Conservation (phyloP, 2,329 filamentous ascomycete genomes). For the Colletotrichum tanaceti region DNA sequence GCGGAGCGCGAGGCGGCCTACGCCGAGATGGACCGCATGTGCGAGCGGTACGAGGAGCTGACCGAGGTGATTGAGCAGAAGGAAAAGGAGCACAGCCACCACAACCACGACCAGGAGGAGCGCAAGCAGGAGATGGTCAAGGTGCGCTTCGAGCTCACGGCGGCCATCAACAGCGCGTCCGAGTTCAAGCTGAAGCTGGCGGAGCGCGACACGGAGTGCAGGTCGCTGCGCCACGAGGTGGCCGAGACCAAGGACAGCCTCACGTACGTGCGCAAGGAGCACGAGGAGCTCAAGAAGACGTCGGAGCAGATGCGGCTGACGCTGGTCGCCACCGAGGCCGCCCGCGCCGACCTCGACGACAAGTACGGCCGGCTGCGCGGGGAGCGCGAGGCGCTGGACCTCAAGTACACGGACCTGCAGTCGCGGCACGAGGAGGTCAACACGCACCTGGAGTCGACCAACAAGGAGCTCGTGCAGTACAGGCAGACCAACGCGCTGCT, state of each 20-base stretch:
- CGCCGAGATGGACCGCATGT: constrained; percentile 31
- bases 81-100: constrained; percentile 26
- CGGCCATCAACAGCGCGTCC: constrained; percentile 13
- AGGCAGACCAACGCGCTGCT: constrained; percentile 15
- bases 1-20: constrained; percentile 30
- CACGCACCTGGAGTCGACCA: constrained; percentile 9
- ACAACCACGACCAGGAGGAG: constrained; percentile 29
- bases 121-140: constrained; percentile 29
- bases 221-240: constrained; percentile 18
- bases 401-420: constrained; percentile 26
- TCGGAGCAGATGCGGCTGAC: constrained; percentile 20
- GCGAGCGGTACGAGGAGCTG: constrained; percentile 27
- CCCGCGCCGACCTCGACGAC: constrained; percentile 21
- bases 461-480: constrained; percentile 25
- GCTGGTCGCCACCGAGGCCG: constrained; percentile 15
- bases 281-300: constrained; percentile 31
- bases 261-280: constrained; percentile 23
- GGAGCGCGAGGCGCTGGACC: constrained; percentile 24
- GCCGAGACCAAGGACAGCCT: constrained; percentile 19
- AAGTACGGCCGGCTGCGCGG: constrained; percentile 22
- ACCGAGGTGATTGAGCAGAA: constrained; percentile 28
- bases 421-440: constrained; percentile 28
- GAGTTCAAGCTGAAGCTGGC: constrained; percentile 30
- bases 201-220: constrained; percentile 29
- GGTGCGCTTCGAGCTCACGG: constrained; percentile 25